Evolutionary conservation across 139 green algal species (phyloP), one percentile per base, ranked within the genome.

Genomic region (Mesostigma viride): DNA sequence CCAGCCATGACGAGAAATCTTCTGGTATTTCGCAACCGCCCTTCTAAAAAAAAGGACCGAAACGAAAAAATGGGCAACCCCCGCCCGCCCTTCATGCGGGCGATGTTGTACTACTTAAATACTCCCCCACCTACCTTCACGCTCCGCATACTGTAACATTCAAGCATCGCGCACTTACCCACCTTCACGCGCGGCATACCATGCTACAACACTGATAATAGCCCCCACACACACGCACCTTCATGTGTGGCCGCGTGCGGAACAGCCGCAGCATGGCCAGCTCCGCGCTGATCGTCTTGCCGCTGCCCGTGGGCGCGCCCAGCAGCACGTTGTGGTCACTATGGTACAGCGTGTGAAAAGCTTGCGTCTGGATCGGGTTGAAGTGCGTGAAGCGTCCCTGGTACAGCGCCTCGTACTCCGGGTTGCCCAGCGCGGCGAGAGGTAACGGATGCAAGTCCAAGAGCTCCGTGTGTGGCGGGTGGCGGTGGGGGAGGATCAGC

Each of bases 351-450:
- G 89, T 91, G 79, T 96, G 88, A 78, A 98, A 98, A 3, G 86
- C 90, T 77, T 94, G 87, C 27, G 91, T 96, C 79, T 98, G 92
- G 32, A 99, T 94, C 51, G 92, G 87, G 82, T 99, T 99, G 85
- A 99, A 99, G 81, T 96, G 89, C 2, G 83, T 83, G 75, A 96
- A 95, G n/a, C 60, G 67, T 3, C 67, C 64, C 32, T 36, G 56
- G 83, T 96, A 96, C 58, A 96, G 66, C 11, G 71, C 32, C 74
- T 95, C 77, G 56, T 84, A 92, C 17, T 27, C 0, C 0, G 76
- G 57, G 69, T 91, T 86, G 36, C 75, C 56, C 32, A 99, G 85
- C 1, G 90, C 91, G 0, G 73, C 78, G 1, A 90, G 57, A 0
- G 93, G 93, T 40, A 99, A 81, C 2, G 93, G 93, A 51, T 92